A percentile compares a stretch with the other conserved stretches of the same genome.
Conservation (phyloP, 2,329 filamentous ascomycete species). For the Amauroascus niger region DNA sequence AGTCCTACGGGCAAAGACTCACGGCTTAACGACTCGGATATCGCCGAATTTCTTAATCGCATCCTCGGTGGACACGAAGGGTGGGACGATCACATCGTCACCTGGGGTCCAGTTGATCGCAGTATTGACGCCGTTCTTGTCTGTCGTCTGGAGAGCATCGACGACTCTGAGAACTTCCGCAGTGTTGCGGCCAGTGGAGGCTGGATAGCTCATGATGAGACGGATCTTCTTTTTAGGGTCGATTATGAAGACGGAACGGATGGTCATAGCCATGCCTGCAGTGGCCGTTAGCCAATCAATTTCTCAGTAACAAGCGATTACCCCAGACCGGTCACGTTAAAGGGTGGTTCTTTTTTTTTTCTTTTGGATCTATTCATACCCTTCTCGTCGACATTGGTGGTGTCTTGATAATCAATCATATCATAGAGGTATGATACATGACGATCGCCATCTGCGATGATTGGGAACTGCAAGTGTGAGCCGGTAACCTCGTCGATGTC, state of each 20-base stretch:
- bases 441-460: constrained; percentile 71
- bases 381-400: constrained; percentile 70
- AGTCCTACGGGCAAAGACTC: constrained; percentile 15
- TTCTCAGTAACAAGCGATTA: neutral
- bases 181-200: constrained; percentile 76
- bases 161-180: constrained; percentile 68
- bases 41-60: constrained; percentile 82
- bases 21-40: constrained; percentile 52
- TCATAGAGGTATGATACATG: constrained; percentile 68
- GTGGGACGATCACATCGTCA: constrained; percentile 87
- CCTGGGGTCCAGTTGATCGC: constrained; percentile 85
- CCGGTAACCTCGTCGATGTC: constrained; percentile 74
- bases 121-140: constrained; percentile 79
- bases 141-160: constrained; percentile 70
- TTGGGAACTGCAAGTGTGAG: constrained; percentile 62
- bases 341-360: no score
- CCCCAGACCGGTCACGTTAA: neutral
- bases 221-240: constrained; percentile 90
- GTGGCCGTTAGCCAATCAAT: constrained; percentile 3
- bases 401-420: constrained; percentile 75
- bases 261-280: constrained; percentile 67
- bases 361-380: constrained; percentile 36
- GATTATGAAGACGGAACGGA: constrained; percentile 90
- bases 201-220: constrained; percentile 84
- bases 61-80: constrained; percentile 69